Percentiles rank a stretch among this genome's conserved stretches.
phyloP scores from a whole-genome alignment of 2,329 filamentous ascomycete genomes.

The Fusarium luffae region DNA sequence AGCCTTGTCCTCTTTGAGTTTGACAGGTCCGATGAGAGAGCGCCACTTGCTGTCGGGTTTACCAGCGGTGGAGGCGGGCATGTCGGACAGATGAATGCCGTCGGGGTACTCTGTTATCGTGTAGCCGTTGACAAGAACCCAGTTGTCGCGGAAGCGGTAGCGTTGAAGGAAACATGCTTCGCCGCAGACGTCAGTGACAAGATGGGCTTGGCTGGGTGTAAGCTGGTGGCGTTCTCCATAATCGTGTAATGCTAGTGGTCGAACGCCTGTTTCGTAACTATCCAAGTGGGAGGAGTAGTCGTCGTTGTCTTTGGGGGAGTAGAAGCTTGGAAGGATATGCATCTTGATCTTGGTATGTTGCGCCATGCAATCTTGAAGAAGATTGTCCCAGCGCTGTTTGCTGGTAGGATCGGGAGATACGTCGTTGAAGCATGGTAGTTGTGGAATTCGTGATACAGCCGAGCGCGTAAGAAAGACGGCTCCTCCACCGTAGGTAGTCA shows the following conservation, averaged over 20 bases:
- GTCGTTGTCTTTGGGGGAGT: constrained; percentile 51
- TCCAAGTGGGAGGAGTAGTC: constrained; percentile 45
- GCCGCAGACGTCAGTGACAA: constrained; percentile 57
- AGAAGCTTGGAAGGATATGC: constrained; percentile 57
- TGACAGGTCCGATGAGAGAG: constrained; percentile 46
- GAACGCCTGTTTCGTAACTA: constrained; percentile 54
- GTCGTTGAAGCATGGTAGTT: constrained; percentile 53
- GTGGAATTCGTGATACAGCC: constrained; percentile 50
- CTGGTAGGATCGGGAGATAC: constrained; percentile 24
- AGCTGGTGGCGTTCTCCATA: constrained; percentile 53
- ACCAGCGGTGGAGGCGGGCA: constrained; percentile 23
- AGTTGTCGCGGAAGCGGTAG: constrained; percentile 58
- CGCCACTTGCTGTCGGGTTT: constrained; percentile 4
- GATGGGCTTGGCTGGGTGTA: constrained; percentile 55
- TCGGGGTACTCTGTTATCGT: constrained; percentile 57
- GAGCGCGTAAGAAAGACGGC: constrained; percentile 55
- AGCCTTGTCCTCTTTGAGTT: constrained; percentile 47
- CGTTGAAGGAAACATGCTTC: constrained; percentile 61
- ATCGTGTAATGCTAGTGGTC: constrained; percentile 56
- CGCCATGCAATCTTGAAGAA: constrained; percentile 56
- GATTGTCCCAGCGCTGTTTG: constrained; percentile 54
- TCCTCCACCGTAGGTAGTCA: constrained; percentile 58
- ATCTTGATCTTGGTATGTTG: constrained; percentile 51
- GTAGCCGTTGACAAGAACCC: constrained; percentile 61
- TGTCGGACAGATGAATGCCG: constrained; percentile 47